phyloP scores from a whole-genome alignment of 2,329 filamentous ascomycete genomes.

The Cadophora malorum region DNA sequence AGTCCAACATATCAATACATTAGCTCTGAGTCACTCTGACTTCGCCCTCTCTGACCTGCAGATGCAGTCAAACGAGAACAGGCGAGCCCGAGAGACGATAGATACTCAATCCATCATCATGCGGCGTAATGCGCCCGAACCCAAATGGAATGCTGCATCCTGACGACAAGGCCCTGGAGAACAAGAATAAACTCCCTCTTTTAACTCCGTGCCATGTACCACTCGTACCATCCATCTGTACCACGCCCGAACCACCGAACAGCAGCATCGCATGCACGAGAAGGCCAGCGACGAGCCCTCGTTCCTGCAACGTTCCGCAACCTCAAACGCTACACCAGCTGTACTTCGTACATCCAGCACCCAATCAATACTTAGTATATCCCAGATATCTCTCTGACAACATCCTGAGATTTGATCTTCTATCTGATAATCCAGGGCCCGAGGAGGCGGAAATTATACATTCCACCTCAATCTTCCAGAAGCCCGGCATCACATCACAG shows the following conservation, averaged over 20 bases:
- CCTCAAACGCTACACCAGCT: slow-evolving; percentile 10
- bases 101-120: slow-evolving; percentile 19
- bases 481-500: slow-evolving; percentile 13
- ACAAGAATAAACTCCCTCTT: slow-evolving; percentile 10
- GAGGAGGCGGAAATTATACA: slow-evolving; percentile 23
- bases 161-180: slow-evolving; percentile 25
- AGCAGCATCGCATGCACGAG: neutral
- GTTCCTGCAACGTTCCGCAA: slow-evolving; percentile 11
- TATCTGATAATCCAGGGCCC: neutral
- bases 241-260: neutral
- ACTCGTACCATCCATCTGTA: neutral
- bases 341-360: neutral
- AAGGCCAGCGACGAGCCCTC: neutral
- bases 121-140: slow-evolving; percentile 28
- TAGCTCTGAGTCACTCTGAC: slow-evolving; percentile 33
- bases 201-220: slow-evolving; percentile 22
- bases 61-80: slow-evolving; percentile 17
- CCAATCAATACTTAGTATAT: slow-evolving; percentile 5
- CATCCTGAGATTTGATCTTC: neutral
- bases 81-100: neutral
- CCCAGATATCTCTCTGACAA: neutral
- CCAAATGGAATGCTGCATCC: slow-evolving; percentile 26
- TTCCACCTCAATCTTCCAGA: slow-evolving; percentile 19
- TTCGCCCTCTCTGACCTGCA: slow-evolving; percentile 17
- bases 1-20: slow-evolving; percentile 16